Evolutionary conservation across 1,139 yeast genomes (phyloP).

Genomic region (Lodderomyces beijingensis): DNA sequence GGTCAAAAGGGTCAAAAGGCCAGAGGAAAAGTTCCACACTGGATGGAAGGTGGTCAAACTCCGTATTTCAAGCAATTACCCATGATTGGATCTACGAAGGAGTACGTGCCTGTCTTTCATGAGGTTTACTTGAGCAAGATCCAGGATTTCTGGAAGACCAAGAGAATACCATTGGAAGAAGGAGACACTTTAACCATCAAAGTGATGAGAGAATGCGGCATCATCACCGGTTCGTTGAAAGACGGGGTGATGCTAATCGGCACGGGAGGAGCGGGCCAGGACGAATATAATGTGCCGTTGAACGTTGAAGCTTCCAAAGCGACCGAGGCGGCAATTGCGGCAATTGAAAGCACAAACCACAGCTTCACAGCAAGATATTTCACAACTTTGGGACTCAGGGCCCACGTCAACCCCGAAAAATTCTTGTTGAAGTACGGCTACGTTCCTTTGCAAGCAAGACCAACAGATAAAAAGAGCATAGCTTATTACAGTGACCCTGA

Average conservation of each 20-base stretch:
- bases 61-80: slow-evolving; percentile 89
- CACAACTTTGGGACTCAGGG: slow-evolving; percentile 61
- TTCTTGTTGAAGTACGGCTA: slow-evolving; percentile 68
- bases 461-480: slow-evolving; percentile 77
- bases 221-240: slow-evolving; percentile 63
- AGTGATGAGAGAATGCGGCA: slow-evolving; percentile 67
- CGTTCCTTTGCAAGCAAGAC: slow-evolving; percentile 82
- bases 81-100: slow-evolving; percentile 78
- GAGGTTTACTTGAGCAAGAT: slow-evolving; percentile 57
- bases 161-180: slow-evolving; percentile 60
- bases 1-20: slow-evolving; percentile 99
- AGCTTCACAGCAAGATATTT: slow-evolving; percentile 70
- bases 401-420: slow-evolving; percentile 72
- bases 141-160: slow-evolving; percentile 59
- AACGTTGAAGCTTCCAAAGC: slow-evolving; percentile 82
- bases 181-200: slow-evolving; percentile 61
- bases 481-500: slow-evolving; percentile 69
- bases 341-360: slow-evolving; percentile 68
- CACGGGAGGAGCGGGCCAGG: slow-evolving; percentile 49
- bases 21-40: slow-evolving; percentile 80
- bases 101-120: slow-evolving; percentile 39
- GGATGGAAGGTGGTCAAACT: slow-evolving; percentile 99
- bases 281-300: slow-evolving; percentile 51
- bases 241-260: slow-evolving; percentile 86
- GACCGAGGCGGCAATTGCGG: slow-evolving; percentile 63